Percentiles rank a stretch among this genome's conserved stretches.
Conservation (phyloP, 305 asterid species). For the Rubia balearica region DNA sequence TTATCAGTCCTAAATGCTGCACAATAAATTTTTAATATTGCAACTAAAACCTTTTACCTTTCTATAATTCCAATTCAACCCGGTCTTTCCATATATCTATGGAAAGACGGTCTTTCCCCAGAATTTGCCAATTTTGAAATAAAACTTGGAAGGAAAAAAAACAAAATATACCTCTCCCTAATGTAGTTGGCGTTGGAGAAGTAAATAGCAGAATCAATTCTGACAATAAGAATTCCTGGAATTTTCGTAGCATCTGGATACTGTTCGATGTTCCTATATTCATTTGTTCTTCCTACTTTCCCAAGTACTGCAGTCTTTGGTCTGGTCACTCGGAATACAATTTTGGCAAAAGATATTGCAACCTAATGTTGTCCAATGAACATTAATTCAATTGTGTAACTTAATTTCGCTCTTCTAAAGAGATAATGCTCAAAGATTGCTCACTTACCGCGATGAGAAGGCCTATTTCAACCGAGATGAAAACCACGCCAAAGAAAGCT, state of each 20-base stretch:
- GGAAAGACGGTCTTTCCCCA: no score
- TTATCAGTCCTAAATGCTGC: no score
- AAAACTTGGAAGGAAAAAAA: no score
- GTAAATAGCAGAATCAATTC: conserved; percentile 84
- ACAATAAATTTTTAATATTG: no score
- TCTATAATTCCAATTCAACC: no score
- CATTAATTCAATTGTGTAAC: background rate
- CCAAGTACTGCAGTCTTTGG: conserved; percentile 73
- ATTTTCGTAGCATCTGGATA: conserved; percentile 67
- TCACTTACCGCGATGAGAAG: conserved; percentile 47
- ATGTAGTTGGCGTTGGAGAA: conserved; percentile 78
- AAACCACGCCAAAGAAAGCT: conserved; percentile 64
- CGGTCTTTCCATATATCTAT: no score
- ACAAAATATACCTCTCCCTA: conserved; percentile 62
- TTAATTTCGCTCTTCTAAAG: no score
- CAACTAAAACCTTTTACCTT: no score
- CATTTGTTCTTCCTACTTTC: conserved; percentile 53
- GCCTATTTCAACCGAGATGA: conserved; percentile 52
- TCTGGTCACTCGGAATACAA: conserved; percentile 78
- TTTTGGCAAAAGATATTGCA: conserved; percentile 59
- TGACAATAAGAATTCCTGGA: conserved; percentile 56
- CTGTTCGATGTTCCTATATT: conserved; percentile 66
- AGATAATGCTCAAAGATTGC: background rate
- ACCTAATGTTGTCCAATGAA: conserved; percentile 30
- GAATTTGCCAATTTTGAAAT: no score